phyloP scores from a whole-genome alignment of 2,329 filamentous ascomycete genomes.

The Pestalotiopsis fici region DNA sequence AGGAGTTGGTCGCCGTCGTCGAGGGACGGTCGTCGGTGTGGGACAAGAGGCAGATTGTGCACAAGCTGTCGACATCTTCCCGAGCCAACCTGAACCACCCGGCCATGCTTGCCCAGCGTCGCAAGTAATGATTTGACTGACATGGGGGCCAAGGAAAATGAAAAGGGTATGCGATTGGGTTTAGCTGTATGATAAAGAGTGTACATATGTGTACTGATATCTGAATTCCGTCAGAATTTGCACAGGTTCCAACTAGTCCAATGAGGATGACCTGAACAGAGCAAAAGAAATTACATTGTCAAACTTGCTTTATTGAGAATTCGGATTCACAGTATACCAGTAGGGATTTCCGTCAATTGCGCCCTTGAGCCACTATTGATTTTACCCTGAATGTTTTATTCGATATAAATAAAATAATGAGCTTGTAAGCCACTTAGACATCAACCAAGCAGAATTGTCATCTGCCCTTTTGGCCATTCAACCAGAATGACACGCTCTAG shows the following conservation, averaged over 20 bases:
- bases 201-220: slow-evolving; percentile 11
- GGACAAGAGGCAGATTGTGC: slow-evolving; percentile 76
- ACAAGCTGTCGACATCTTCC: slow-evolving; percentile 78
- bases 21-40: slow-evolving; percentile 84
- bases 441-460: not conserved
- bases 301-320: not conserved
- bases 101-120: slow-evolving; percentile 6
- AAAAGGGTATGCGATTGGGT: not conserved
- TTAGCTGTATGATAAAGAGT: slow-evolving; percentile 5
- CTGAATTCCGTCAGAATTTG: not conserved
- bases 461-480: not conserved
- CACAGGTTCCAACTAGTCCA: not conserved
- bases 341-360: no score
- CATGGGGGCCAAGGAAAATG: not conserved
- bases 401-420: not conserved
- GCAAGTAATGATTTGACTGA: not conserved
- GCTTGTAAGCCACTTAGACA: not conserved
- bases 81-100: slow-evolving; percentile 68
- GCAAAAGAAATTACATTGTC: not conserved
- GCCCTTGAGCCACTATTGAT: not conserved
- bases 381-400: not conserved
- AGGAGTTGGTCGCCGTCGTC: slow-evolving; percentile 84
- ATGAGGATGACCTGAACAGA: not conserved
- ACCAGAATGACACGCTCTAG: not conserved
- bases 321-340: not conserved